These are phyloP conservation scores for Vaccinium myrtillus DNA, from an alignment of 148 eudicot genomes.

Conservation along the genomic window DNA sequence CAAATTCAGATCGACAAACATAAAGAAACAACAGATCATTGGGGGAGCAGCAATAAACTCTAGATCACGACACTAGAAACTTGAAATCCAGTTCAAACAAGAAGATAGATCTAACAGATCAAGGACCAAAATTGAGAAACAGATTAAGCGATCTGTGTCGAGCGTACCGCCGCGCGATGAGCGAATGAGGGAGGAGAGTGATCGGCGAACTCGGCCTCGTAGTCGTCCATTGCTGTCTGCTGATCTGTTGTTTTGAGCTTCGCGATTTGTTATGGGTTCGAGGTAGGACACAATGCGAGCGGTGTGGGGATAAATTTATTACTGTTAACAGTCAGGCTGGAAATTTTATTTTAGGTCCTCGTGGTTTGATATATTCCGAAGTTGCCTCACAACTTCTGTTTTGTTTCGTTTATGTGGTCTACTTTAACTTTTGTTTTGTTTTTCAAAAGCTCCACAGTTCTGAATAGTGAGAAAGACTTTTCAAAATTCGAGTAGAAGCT, in stretches of 20 bases:
- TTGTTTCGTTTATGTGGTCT: not conserved
- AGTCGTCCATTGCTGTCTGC: slow-evolving; percentile 3
- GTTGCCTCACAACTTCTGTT: not conserved
- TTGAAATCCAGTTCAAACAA: not conserved
- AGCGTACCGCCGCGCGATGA: slow-evolving; percentile 7
- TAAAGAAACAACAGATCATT: not conserved
- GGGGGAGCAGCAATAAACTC: not conserved
- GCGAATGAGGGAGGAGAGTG: slow-evolving; percentile 14
- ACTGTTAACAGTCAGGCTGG: not conserved
- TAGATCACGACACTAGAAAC: slow-evolving; percentile 1
- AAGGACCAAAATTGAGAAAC: not conserved
- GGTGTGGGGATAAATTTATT: not conserved
- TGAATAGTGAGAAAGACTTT: too few species aligned
- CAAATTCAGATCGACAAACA: not conserved
- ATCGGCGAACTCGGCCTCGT: slow-evolving; percentile 17
- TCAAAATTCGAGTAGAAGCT: too few species aligned
- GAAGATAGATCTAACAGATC: not conserved
- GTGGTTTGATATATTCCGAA: not conserved
- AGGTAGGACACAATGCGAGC: not conserved
- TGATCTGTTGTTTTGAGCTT: not conserved
- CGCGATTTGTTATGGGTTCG: not conserved
- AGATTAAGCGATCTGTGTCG: not conserved
- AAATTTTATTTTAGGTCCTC: not conserved
- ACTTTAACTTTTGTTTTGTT: not conserved
- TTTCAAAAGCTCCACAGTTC: too few species aligned